Percentiles rank a stretch among this genome's conserved stretches.
Evolutionary conservation across 2,329 filamentous ascomycete genomes (phyloP).

Genomic region (Whalleya microplaca): DNA sequence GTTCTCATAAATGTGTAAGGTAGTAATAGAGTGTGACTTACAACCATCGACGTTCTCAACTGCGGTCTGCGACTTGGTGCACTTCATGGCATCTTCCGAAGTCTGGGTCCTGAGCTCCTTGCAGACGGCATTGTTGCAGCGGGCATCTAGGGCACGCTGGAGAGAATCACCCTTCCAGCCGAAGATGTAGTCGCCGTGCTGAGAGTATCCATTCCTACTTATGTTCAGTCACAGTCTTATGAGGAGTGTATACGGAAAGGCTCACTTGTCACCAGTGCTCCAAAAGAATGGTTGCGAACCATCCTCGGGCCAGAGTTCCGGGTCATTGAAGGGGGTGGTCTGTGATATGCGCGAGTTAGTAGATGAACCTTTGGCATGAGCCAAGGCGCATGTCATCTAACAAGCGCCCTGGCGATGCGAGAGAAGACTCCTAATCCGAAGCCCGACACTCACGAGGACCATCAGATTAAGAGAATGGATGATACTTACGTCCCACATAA

Average conservation of each 20-base stretch:
- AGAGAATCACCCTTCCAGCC: conserved; percentile 46
- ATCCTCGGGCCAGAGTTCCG: conserved; percentile 34
- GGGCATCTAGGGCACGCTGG: conserved; percentile 44
- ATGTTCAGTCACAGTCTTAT: too few species aligned
- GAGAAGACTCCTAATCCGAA: not conserved
- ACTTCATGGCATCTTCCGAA: conserved; percentile 33
- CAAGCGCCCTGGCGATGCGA: not conserved
- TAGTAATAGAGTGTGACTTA: conserved; percentile 15
- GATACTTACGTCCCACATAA: conserved; percentile 51
- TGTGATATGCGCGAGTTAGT: conserved; percentile 10
- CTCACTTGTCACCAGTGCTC: conserved; percentile 34
- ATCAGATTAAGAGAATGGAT: not conserved
- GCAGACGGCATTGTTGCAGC: conserved; percentile 40
- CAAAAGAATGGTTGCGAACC: conserved; percentile 36
- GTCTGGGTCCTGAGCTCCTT: conserved; percentile 33
- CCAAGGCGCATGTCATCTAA: not conserved
- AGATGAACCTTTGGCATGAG: not conserved
- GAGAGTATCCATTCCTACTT: conserved; percentile 30
- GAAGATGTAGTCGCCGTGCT: conserved; percentile 46
- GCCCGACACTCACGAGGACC: too few species aligned
- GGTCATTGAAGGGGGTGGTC: conserved; percentile 33
- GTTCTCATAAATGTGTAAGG: not conserved
- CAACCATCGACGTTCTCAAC: conserved; percentile 35
- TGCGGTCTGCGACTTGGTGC: conserved; percentile 29
- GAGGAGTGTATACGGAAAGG: not conserved